These are phyloP conservation scores for Arabidopsis lyrata DNA, from an alignment of 441 rosid genomes.

Conservation along the genomic window DNA sequence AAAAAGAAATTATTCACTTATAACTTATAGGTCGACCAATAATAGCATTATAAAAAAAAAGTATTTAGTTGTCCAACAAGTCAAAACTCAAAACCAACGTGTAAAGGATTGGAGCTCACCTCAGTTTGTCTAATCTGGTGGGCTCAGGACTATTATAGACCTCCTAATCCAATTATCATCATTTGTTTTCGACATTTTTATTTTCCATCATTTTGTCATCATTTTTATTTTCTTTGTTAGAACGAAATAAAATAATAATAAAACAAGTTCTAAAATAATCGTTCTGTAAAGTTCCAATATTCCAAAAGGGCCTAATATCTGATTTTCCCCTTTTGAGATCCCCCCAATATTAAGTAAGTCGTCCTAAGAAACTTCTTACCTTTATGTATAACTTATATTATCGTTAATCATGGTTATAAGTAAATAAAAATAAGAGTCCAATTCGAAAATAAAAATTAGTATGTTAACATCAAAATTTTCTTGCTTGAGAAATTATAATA, in stretches of 20 bases:
- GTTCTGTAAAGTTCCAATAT: not conserved
- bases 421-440: not conserved
- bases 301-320: not conserved
- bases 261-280: not conserved
- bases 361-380: not conserved
- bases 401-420: not conserved
- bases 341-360: not conserved
- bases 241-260: not conserved
- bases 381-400: not conserved
- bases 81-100: conserved; percentile 31
- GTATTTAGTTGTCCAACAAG: conserved; percentile 5
- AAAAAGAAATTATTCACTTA: not conserved
- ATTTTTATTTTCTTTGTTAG: not conserved
- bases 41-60: conserved; percentile 12
- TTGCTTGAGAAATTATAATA: too few relatives aligned
- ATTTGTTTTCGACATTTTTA: not conserved
- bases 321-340: not conserved
- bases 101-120: conserved; percentile 40
- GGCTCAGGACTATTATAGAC: conserved; percentile 22
- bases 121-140: conserved; percentile 18
- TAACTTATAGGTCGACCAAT: conserved; percentile 20
- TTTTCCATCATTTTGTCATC: not conserved
- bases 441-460: too few relatives aligned
- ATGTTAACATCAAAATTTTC: too few relatives aligned
- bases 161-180: not conserved